These are phyloP conservation scores for Coprinopsis marcescibilis DNA, from an alignment of 768 basidiomycete species.

Conservation along the genomic window DNA sequence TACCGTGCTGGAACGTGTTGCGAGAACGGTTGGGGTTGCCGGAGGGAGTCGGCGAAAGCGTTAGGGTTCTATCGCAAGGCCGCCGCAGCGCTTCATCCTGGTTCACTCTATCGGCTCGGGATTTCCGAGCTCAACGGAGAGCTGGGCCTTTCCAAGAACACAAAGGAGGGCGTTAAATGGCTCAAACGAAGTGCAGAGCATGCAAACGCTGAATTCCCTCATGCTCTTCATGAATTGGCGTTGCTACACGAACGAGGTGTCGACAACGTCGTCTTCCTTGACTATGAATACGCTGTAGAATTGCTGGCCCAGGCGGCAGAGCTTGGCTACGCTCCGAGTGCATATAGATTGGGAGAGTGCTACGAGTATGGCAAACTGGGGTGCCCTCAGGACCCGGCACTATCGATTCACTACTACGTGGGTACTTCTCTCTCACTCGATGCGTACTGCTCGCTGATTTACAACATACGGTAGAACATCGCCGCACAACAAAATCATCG, in stretches of 20 bases:
- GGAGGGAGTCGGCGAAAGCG: constrained; percentile 88
- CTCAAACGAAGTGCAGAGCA: constrained; percentile 94
- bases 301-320: constrained; percentile 93
- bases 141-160: constrained; percentile 76
- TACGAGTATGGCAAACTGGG: constrained; percentile 99
- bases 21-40: constrained; percentile 98
- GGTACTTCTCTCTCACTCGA: constrained; percentile 25
- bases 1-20: constrained; percentile 97
- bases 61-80: constrained; percentile 92
- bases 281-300: constrained; percentile 92
- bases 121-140: constrained; percentile 96
- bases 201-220: constrained; percentile 92
- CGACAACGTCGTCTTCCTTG: constrained; percentile 95
- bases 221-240: constrained; percentile 92
- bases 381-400: constrained; percentile 92
- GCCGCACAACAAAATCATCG: constrained; percentile 96
- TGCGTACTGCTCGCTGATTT: not conserved
- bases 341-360: constrained; percentile 93
- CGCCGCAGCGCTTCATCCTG: constrained; percentile 84
- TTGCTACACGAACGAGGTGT: constrained; percentile 96
- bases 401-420: constrained; percentile 99
- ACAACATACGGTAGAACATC: constrained; percentile 72
- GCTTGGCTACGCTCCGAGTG: constrained; percentile 93
- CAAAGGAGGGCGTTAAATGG: constrained; percentile 98
- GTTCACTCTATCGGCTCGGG: constrained; percentile 94